Evolutionary conservation across 108 stramenopile genomes (phyloP), one percentile per base, ranked within the genome.

Genomic region (Nitzschia sp.): DNA sequence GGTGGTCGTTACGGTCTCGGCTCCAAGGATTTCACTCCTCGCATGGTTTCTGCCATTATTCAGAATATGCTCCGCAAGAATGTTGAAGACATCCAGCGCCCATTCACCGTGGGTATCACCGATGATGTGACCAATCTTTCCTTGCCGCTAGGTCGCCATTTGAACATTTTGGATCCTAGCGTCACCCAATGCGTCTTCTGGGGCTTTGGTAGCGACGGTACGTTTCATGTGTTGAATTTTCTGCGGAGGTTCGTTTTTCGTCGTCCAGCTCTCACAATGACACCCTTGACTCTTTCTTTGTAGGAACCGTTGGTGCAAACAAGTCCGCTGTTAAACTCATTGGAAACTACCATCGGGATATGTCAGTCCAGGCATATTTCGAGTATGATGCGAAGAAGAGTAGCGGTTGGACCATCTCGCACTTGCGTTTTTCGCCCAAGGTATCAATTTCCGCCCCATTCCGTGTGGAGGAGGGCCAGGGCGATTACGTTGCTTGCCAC

Each of bases 321-420:
- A 83, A 86, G 32, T 75, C 77, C 42, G 79, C 85, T 2, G 66
- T 77, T 49, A 86, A 86, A 54, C 77, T 86, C 11, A 83, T 86
- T 63, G 82, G 85, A 42, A 60, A 83, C 21, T 82, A 75, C 19
- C 58, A 75, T 38, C 67, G 72, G 42, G 53, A 79, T 28, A 86
- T 83, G 82, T 59, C 58, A n/a, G 82, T 81, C 0, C 85, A 86
- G 74, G 85, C 82, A 21, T 86, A 86, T 54, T 82, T 86, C 57
- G 85, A 86, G 31, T 86, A 86, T 38, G 85, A 86, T 72, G 74
- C 85, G 25, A 86, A 86, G 67, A 86, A 86, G 47, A 72, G 70
- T 5, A 77, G 75, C 62, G 85, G 85, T 0, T 86, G 79, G 76
- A 86, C 85, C 23, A 68, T 83, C 8, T 80, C 78, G 5, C 81